phyloP scores from a whole-genome alignment of 192 early-diverging fungal species.

The Entomortierella chlamydospora region DNA sequence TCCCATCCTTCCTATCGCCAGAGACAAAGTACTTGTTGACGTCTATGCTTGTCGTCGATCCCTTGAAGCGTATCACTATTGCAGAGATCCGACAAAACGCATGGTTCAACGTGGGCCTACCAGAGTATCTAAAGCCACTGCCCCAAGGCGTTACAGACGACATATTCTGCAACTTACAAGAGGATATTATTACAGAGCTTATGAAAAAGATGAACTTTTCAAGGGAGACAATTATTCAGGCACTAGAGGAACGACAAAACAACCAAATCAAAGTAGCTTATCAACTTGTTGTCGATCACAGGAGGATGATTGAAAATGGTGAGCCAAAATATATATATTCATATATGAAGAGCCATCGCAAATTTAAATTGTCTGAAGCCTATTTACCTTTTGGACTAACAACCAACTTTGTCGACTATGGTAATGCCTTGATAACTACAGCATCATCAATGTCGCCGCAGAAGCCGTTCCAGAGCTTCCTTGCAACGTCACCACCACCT shows the following conservation, averaged over 20 bases:
- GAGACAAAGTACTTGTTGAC: constrained; percentile 85
- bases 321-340: constrained; percentile 6
- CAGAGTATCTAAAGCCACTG: constrained; percentile 91
- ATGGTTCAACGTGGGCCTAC: constrained; percentile 93
- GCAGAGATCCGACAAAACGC: constrained; percentile 85
- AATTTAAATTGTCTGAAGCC: no score
- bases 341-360: no score
- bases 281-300: constrained; percentile 91
- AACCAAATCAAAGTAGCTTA: constrained; percentile 98
- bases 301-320: constrained; percentile 73
- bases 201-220: constrained; percentile 82
- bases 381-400: not conserved
- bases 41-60: constrained; percentile 96
- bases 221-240: constrained; percentile 73
- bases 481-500: constrained; percentile 77
- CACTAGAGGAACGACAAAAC: constrained; percentile 85
- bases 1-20: constrained; percentile 88
- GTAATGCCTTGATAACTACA: not conserved
- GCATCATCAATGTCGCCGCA: constrained; percentile 56
- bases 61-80: constrained; percentile 94
- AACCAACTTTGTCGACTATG: no score
- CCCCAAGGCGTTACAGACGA: constrained; percentile 76
- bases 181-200: constrained; percentile 83
- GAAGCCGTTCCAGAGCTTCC: constrained; percentile 71
- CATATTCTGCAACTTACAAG: constrained; percentile 76